Base-by-base conservation (phyloP, 2,329 filamentous ascomycete genomes). In the Metarhizium brunneum region DNA sequence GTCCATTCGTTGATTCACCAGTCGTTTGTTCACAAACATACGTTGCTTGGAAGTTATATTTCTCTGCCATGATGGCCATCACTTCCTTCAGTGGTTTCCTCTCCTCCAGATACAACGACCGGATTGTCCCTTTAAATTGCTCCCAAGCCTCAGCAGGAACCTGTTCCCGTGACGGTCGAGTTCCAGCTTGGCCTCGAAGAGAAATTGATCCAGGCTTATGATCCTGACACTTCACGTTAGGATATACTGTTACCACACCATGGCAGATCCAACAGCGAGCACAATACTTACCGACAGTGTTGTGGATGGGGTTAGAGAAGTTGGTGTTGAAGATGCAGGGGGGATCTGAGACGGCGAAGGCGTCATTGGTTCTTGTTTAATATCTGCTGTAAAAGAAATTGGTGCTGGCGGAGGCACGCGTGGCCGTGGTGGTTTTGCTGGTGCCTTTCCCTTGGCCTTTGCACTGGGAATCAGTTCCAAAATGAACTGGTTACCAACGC, bases 21-120 rank as follows among this genome's bases (percentile, higher is more conserved):
- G 18, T 20, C 18, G 6, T 20, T 20, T 6, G 14, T 6, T 45
- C n/a, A 40, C 38, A 3, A 25, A 66, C 75, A 67, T 66, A 79
- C 75, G 76, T 78, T 54, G 76, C 76, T 60, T 75, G 72, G 59
- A 79, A 79, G 18, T 70, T 70, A 54, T 75, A 71, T 58, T 73
- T 71, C 6, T 77, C 75, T 32, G 74, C 71, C 76, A 79, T 79
- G 60, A 78, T 74, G 25, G 69, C 62, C 73, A 58, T 79, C 60
- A 79, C 76, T 65, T 79, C 75, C 60, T 79, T 79, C n/a, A 79
- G 67, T 3, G 76, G 76, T 43, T 73, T 74, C 52, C 76, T 70
- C 59, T 79, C 74, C 25, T 79, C 76, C 6, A 79, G 67, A 58
- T 79, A 79, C 38, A 79, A 57, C 10, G 67, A 63, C 47, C 72